These are phyloP conservation scores for Heterobasidion occidentale DNA, from an alignment of 1,284 basidiomycete genomes.

Conservation along the genomic window DNA sequence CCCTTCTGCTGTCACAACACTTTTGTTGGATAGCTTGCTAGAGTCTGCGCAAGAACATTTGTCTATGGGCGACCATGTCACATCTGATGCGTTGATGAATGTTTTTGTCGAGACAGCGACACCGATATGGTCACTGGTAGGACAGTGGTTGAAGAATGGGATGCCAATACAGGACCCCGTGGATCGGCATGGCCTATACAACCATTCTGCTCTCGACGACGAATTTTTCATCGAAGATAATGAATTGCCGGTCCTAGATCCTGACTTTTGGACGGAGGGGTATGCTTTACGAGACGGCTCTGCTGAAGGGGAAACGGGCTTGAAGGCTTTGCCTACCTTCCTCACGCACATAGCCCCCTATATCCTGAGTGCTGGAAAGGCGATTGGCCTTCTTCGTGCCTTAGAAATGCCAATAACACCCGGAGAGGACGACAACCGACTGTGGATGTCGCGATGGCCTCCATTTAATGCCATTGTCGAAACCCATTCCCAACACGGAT, in stretches of 20 bases:
- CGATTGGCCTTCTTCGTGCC: constrained; percentile 60
- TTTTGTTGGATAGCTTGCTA: constrained; percentile 59
- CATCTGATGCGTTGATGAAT: constrained; percentile 45
- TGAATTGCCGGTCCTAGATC: constrained; percentile 54
- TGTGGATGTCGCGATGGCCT: constrained; percentile 15
- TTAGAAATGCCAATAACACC: constrained; percentile 22
- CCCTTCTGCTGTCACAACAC: constrained; percentile 40
- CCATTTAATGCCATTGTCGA: constrained; percentile 24
- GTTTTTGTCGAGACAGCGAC: constrained; percentile 59
- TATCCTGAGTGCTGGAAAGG: constrained; percentile 71
- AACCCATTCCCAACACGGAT: neutral
- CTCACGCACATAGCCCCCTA: constrained; percentile 48
- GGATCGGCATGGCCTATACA: constrained; percentile 9
- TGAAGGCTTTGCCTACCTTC: constrained; percentile 48
- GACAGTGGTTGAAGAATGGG: constrained; percentile 68
- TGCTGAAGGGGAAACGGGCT: constrained; percentile 19
- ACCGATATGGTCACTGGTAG: constrained; percentile 69
- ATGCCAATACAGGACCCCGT: constrained; percentile 46
- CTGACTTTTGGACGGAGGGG: constrained; percentile 77
- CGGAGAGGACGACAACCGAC: neutral
- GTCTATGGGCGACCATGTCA: constrained; percentile 45
- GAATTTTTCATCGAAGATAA: constrained; percentile 81
- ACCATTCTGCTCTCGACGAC: constrained; percentile 40
- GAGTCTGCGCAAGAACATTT: constrained; percentile 42
- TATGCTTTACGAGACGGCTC: constrained; percentile 46